phyloP scores from a whole-genome alignment of 2,329 filamentous ascomycete genomes.

The Diaporthe ilicicola region DNA sequence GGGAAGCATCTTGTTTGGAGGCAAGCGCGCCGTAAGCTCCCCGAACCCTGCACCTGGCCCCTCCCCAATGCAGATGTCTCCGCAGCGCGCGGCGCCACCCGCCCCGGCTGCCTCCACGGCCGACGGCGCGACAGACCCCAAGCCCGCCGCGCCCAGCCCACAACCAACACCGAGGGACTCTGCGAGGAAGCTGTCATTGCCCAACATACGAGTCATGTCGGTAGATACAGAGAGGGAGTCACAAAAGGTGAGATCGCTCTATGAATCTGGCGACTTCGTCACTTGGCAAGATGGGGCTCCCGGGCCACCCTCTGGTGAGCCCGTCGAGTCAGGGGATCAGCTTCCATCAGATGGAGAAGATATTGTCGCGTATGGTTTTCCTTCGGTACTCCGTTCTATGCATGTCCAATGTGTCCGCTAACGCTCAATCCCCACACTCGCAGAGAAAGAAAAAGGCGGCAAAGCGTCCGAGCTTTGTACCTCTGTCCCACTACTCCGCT shows the following conservation, averaged over 20 bases:
- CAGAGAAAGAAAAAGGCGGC: constrained; percentile 33
- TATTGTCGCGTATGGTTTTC: constrained; percentile 65
- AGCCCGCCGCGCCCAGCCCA: constrained; percentile 27
- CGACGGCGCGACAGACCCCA: constrained; percentile 35
- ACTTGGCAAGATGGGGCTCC: constrained; percentile 61
- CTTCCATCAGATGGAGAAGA: constrained; percentile 61
- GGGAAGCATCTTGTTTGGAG: constrained; percentile 69
- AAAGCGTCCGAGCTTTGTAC: constrained; percentile 42
- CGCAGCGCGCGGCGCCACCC: constrained; percentile 27
- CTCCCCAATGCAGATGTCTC: constrained; percentile 18
- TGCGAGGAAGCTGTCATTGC: constrained; percentile 41
- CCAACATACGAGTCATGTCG: constrained; percentile 62
- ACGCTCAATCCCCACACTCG: constrained; percentile 35
- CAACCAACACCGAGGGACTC: constrained; percentile 35
- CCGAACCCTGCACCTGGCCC: constrained; percentile 11
- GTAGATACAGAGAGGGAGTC: constrained; percentile 68
- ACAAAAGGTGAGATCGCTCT: constrained; percentile 74
- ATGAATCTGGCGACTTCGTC: constrained; percentile 63
- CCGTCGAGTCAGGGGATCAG: constrained; percentile 58
- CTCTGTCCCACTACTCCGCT: constrained; percentile 46
- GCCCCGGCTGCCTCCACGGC: constrained; percentile 24
- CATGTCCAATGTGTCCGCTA: constrained; percentile 41
- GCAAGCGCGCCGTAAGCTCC: constrained; percentile 46
- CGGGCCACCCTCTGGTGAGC: constrained; percentile 56
- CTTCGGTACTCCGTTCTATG: constrained; percentile 40